Evolutionary conservation across 352 stramenopile genomes (phyloP).

Genomic region (Pythium dissotocum): DNA sequence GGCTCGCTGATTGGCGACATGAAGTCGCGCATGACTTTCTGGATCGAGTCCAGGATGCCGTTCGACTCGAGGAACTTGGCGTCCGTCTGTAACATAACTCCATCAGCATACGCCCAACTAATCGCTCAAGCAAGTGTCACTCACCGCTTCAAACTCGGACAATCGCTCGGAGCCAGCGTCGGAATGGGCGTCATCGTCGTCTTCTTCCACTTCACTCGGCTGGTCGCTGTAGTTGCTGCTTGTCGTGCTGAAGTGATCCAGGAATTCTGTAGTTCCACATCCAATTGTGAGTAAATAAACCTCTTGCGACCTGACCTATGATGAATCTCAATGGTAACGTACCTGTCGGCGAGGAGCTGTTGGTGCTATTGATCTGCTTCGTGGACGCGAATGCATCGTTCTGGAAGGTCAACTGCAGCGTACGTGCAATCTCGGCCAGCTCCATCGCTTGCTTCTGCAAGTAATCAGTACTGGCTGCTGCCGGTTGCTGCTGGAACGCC

Average conservation of each 20-base stretch:
- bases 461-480: conserved; percentile 25
- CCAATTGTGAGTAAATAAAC: conserved; percentile 1
- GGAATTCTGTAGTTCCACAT: conserved; percentile 17
- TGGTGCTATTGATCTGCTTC: conserved; percentile 30
- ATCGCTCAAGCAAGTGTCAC: not conserved
- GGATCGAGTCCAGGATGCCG: conserved; percentile 73
- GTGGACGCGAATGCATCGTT: conserved; percentile 24
- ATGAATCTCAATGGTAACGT: not conserved
- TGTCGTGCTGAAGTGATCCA: conserved; percentile 27
- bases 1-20: conserved; percentile 31
- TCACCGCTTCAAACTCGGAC: conserved; percentile 74
- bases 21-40: conserved; percentile 76
- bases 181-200: conserved; percentile 18
- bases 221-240: conserved; percentile 33
- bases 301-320: too few species aligned
- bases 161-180: conserved; percentile 42
- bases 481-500: not conserved
- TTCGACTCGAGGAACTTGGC: conserved; percentile 73
- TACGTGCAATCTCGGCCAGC: conserved; percentile 36
- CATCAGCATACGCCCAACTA: not conserved
- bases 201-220: conserved; percentile 20
- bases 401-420: conserved; percentile 34
- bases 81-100: conserved; percentile 43
- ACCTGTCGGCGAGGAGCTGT: conserved; percentile 32
- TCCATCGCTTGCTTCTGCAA: conserved; percentile 39